A percentile compares a stretch with the other conserved stretches of the same genome.
Evolutionary conservation across 2,329 filamentous ascomycete genomes (phyloP).

Genomic region (Beauveria rudraprayagi): DNA sequence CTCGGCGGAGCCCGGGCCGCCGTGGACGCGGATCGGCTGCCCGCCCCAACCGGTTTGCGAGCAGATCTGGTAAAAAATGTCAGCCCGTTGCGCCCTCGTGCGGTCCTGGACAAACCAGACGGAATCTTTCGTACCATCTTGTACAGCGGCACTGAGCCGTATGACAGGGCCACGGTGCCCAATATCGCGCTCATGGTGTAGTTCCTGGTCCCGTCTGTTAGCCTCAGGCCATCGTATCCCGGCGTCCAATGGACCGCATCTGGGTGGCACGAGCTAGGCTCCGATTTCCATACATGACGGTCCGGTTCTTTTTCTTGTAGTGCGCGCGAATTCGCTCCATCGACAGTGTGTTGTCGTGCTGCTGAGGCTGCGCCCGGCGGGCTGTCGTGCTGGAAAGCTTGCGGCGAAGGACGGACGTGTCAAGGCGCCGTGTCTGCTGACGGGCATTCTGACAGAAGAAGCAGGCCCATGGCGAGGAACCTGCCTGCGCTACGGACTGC

Average conservation of each 20-base stretch:
- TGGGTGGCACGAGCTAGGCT: background rate
- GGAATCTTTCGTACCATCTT: conserved; percentile 58
- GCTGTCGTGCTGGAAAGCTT: conserved; percentile 24
- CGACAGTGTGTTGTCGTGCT: conserved; percentile 21
- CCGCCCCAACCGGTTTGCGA: conserved; percentile 87
- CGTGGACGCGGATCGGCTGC: conserved; percentile 78
- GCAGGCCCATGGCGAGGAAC: conserved; percentile 27
- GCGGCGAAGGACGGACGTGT: conserved; percentile 21
- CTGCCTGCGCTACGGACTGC: conserved; percentile 22
- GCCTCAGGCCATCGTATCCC: background rate
- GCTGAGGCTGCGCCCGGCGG: conserved; percentile 17
- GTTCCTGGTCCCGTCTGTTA: conserved; percentile 40
- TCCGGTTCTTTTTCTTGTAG: conserved; percentile 60
- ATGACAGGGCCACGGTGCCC: conserved; percentile 71
- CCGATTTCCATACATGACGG: conserved; percentile 34
- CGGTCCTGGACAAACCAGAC: background rate
- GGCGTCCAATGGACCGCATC: background rate
- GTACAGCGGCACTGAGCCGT: conserved; percentile 78
- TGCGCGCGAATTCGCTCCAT: conserved; percentile 59
- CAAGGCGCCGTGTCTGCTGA: conserved; percentile 18
- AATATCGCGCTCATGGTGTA: conserved; percentile 72
- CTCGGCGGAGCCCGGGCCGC: conserved; percentile 39
- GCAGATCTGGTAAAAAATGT: conserved; percentile 52
- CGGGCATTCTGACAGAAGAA: conserved; percentile 29
- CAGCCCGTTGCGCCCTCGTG: background rate